Base-by-base conservation (phyloP, 2,329 filamentous ascomycete species). In the Cladosporium sp. region DNA sequence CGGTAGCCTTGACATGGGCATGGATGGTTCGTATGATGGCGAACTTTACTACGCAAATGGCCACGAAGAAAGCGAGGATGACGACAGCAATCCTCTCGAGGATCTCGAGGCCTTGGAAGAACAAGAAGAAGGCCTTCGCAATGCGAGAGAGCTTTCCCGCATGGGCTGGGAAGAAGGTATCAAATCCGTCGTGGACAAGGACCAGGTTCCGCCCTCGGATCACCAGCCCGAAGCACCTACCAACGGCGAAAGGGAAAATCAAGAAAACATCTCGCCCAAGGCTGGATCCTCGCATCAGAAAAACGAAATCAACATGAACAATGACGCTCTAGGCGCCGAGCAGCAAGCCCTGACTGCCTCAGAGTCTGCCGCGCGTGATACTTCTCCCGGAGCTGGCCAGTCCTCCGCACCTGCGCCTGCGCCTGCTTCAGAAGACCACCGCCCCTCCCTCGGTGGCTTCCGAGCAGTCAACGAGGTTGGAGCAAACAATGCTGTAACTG, bases 31-130 rank as follows among this genome's bases (percentile, higher is more conserved):
- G 3, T 51, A 51, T 20, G 51, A 54, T 20, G 51, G 15, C 9
- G 42, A 39, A 3, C 40, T 25, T 13, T 61, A 60, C 29, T 59
- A 63, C 43, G 30, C 50, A 15, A 55, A 61, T 20, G 59, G 57
- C 7, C 40, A 54, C 19, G 55, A 59, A 12, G 51, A 54, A n/a
- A 38, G 50, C 11, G 56, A 61, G 6, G 62, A 65, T 38, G 63
- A 66, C 38, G 63, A 66, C 30, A 62, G 60, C 52, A 66, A 66
- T 45, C 63, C 63, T 11, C 52, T 66, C 4, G 63, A 66, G 48
- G 63, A 66, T 27, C 52, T 66, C 9, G 63, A 66, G 46, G 62
- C 62, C 8, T 51, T 66, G 5, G 63, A 56, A 18, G 61, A 64
- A 46, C 62, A 63, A 53, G 63, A 63, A 47, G 62, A 65, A 39